A percentile compares a stretch with the other conserved stretches of the same genome.
phyloP scores from a whole-genome alignment of 163 green algal genomes.

The Prototheca cutis region DNA sequence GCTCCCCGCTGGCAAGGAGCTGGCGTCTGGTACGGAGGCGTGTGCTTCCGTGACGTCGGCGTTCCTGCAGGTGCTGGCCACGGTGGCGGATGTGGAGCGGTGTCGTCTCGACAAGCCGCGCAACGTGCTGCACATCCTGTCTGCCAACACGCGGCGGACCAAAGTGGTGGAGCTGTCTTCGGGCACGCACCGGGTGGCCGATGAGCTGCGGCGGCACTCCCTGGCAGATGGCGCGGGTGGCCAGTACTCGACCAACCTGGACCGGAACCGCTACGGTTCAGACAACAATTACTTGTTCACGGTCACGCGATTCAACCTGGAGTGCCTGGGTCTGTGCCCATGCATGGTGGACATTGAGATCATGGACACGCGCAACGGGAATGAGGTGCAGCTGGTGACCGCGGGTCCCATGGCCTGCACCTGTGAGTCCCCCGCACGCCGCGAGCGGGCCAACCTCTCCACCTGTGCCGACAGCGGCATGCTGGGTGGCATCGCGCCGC shows the following conservation, averaged over 20 bases:
- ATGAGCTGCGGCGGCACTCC: constrained; percentile 84
- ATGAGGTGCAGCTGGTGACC: constrained; percentile 55
- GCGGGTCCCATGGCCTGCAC: constrained; percentile 54
- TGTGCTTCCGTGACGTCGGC: constrained; percentile 84
- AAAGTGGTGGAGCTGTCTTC: constrained; percentile 91
- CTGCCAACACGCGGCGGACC: constrained; percentile 82
- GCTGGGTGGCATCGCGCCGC: too few species aligned
- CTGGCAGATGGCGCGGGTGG: constrained; percentile 66
- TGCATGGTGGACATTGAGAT: constrained; percentile 92
- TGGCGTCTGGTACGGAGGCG: constrained; percentile 69
- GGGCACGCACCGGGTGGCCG: constrained; percentile 77
- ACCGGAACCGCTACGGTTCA: constrained; percentile 92
- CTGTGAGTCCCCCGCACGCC: constrained; percentile 33
- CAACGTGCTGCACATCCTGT: constrained; percentile 81
- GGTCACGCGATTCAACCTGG: constrained; percentile 73
- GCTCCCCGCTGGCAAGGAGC: constrained; percentile 13
- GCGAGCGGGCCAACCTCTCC: constrained; percentile 18
- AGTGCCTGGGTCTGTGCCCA: constrained; percentile 60
- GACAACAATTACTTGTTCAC: constrained; percentile 96
- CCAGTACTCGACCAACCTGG: constrained; percentile 92
- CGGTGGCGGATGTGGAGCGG: constrained; percentile 62
- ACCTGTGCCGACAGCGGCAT: constrained; percentile 6
- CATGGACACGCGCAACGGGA: constrained; percentile 77
- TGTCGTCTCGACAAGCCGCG: constrained; percentile 32
- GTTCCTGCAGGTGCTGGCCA: constrained; percentile 82